Base-by-base conservation (phyloP, 495 filamentous ascomycete species). In the Staphylotrichum longicolle region DNA sequence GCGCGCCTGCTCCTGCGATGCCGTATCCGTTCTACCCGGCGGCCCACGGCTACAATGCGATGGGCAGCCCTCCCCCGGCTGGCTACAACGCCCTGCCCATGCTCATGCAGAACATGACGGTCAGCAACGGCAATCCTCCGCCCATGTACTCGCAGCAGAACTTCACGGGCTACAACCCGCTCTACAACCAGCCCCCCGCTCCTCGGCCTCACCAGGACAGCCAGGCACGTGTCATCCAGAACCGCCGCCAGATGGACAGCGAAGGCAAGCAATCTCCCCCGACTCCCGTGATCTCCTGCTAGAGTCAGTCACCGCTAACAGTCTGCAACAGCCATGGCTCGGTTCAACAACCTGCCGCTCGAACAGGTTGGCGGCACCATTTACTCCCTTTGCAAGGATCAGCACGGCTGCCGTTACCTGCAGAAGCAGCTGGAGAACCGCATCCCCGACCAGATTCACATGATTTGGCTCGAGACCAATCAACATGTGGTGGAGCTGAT, bases 341-440 rank as follows among this genome's bases (percentile, higher is more conserved):
- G 91, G 32, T 96, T 88, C 72, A 81, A 85, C 42, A 91, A 91
- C 68, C 76, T 89, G 63, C 82, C 86, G 14, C 77, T 98, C n/a
- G 88, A 96, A 68, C 79, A 87, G 51, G 84, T 93, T 62, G 78
- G 81, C 45, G 90, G 91, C 41, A 86, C 91, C 66, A 88, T 98
- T 65, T 93, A 96, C 73, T 77, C 78, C 11, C 80, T 96, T 27
- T 98, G 93, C 80, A 97, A 96, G 75, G 94, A 98, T 69, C 94
- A 98, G 75, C 91, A 98, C 74, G 94, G 94, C 33, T 98, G 94
- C 67, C 87, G 94, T 60, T 97, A 90, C 74, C 74, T 98, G 44
- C 94, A 98, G 78, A 92, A 95, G 79, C 94, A 96, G 75, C 78
- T 98, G n/a, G 94, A 98, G 75, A 91, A 95, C 64, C 86, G 88